Conservation (phyloP, 2,329 filamentous ascomycete species). For the Exophiala spinifera region DNA sequence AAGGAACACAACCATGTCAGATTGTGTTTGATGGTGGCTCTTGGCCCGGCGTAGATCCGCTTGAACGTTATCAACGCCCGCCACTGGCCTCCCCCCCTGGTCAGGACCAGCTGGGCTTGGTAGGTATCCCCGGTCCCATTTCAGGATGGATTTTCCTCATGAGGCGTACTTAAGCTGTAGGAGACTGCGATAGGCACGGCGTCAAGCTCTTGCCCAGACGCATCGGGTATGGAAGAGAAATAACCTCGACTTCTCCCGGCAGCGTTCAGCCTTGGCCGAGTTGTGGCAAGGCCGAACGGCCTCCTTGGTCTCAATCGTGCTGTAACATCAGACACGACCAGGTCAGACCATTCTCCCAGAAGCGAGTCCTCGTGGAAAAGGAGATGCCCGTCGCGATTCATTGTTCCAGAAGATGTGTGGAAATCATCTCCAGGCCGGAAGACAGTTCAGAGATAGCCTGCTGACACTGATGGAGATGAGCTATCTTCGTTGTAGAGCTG, state of each 20-base stretch:
- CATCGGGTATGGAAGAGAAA: not conserved
- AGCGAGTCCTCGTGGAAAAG: no score
- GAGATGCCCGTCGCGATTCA: no score
- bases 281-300: not conserved
- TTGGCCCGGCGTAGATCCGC: not conserved
- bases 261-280: not conserved
- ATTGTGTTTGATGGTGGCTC: not conserved
- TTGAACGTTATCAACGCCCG: not conserved
- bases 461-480: not conserved
- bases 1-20: not conserved
- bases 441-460: no score
- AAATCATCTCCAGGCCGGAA: no score
- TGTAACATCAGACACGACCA: no score
- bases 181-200: conserved; percentile 12
- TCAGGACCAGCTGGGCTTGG: no score
- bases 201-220: conserved; percentile 5
- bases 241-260: no score
- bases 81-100: not conserved
- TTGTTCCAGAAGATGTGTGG: no score
- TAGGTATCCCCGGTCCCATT: not conserved
- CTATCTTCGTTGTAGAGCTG: not conserved
- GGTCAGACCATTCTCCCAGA: no score
- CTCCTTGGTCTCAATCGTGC: no score
- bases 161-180: conserved; percentile 1
- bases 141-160: not conserved